These are phyloP conservation scores for Aureobasidium sp. DNA, from an alignment of 2,329 filamentous ascomycete species.

Conservation along the genomic window DNA sequence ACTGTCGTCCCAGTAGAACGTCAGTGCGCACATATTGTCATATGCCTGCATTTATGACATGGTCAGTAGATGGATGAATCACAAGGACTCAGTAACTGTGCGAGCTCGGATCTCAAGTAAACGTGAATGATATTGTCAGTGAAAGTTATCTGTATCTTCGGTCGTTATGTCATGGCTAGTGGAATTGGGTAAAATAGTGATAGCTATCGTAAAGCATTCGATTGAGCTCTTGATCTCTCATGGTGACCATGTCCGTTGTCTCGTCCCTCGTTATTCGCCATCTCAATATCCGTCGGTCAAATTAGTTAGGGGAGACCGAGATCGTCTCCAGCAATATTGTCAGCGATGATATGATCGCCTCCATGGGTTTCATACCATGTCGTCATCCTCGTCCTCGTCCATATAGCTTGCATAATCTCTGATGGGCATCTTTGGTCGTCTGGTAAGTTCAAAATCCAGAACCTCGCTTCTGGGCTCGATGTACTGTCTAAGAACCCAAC, in stretches of 20 bases:
- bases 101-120: not conserved
- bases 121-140: too few species aligned
- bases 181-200: not conserved
- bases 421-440: constrained; percentile 32
- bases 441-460: constrained; percentile 37
- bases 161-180: too few species aligned
- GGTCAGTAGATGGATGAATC: not conserved
- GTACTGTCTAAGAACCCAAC: constrained; percentile 40
- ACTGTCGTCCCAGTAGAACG: not conserved
- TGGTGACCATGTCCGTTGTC: not conserved
- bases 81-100: not conserved
- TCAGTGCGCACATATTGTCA: not conserved
- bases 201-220: not conserved
- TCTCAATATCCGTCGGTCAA: not conserved
- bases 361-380: not conserved
- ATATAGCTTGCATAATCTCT: constrained; percentile 22
- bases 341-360: not conserved
- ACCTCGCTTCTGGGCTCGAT: constrained; percentile 40
- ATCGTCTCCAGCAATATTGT: not conserved
- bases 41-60: not conserved
- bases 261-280: not conserved
- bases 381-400: constrained; percentile 6
- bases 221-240: not conserved
- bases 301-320: not conserved
- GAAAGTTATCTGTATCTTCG: too few species aligned